phyloP scores from a whole-genome alignment of 225 moss, liverwort and hornwort species.

The Asterella californica region DNA sequence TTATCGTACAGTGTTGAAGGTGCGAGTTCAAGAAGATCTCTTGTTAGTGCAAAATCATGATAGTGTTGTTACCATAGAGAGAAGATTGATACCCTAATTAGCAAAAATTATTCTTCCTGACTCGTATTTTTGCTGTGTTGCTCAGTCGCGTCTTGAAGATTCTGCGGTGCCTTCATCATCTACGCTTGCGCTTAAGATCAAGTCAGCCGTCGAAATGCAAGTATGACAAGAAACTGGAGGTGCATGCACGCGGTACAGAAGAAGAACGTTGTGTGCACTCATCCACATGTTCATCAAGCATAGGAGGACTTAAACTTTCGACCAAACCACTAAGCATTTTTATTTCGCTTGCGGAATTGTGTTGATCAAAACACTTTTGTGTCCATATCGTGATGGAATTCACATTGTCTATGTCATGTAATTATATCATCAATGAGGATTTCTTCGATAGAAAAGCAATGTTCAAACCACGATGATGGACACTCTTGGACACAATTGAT shows the following conservation, averaged over 20 bases:
- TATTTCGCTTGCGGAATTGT: neutral
- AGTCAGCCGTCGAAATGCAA: conserved; percentile 12
- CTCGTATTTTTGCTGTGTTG: neutral
- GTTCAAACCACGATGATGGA: no score
- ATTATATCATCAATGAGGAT: no score
- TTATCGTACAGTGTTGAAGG: neutral
- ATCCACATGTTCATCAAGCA: neutral
- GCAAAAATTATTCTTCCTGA: neutral
- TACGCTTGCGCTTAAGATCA: conserved; percentile 15
- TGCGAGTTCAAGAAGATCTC: neutral
- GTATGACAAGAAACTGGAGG: neutral
- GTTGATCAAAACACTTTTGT: no score
- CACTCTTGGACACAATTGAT: no score
- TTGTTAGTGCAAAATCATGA: neutral
- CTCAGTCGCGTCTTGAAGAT: conserved; percentile 6
- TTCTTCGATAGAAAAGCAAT: no score
- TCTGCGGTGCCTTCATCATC: conserved; percentile 2
- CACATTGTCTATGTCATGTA: no score
- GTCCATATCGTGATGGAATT: no score
- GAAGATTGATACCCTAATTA: neutral
- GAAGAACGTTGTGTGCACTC: neutral
- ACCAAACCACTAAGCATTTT: neutral
- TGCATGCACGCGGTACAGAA: neutral
- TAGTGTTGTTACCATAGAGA: neutral
- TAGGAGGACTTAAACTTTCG: neutral